A percentile compares a stretch with the other conserved stretches of the same genome.
Evolutionary conservation across 2,329 filamentous ascomycete species (phyloP).

Genomic region (Fusarium staphyleae): DNA sequence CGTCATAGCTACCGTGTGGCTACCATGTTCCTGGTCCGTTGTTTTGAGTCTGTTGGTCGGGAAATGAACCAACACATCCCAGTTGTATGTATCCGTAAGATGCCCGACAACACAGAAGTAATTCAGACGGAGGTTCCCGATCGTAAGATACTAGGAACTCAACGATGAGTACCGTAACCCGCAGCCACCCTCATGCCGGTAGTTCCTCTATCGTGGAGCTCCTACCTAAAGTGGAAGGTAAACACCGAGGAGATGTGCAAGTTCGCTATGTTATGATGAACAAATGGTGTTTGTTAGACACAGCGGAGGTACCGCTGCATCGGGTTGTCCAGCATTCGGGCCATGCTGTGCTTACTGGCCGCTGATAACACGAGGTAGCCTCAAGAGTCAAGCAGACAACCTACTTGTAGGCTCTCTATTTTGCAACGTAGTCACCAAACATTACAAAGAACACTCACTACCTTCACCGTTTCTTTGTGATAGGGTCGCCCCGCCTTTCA

Average conservation of each 20-base stretch:
- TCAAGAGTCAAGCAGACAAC: background rate
- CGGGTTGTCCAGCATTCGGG: background rate
- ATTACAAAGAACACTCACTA: constrained; percentile 23
- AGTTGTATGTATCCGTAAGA: no score
- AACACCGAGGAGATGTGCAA: background rate
- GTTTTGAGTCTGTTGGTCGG: constrained; percentile 1
- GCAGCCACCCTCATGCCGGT: constrained; percentile 28
- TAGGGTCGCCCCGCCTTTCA: constrained; percentile 12
- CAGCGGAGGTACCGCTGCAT: constrained; percentile 5
- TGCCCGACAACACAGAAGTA: background rate
- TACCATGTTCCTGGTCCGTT: background rate
- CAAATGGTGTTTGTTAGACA: background rate
- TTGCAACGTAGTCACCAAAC: background rate
- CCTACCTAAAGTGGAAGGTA: background rate
- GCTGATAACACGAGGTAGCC: background rate
- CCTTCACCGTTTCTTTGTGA: constrained; percentile 34
- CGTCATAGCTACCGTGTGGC: constrained; percentile 18
- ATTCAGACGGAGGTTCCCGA: constrained; percentile 19
- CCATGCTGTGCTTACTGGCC: background rate
- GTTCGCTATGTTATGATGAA: background rate
- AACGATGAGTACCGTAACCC: background rate
- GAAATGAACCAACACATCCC: background rate
- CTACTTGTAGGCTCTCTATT: background rate
- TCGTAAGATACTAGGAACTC: constrained; percentile 18
- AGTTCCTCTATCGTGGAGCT: constrained; percentile 14